Evolutionary conservation across 176 grass and related monocot genomes (phyloP).

Genomic region (Oryza rufipogon): DNA sequence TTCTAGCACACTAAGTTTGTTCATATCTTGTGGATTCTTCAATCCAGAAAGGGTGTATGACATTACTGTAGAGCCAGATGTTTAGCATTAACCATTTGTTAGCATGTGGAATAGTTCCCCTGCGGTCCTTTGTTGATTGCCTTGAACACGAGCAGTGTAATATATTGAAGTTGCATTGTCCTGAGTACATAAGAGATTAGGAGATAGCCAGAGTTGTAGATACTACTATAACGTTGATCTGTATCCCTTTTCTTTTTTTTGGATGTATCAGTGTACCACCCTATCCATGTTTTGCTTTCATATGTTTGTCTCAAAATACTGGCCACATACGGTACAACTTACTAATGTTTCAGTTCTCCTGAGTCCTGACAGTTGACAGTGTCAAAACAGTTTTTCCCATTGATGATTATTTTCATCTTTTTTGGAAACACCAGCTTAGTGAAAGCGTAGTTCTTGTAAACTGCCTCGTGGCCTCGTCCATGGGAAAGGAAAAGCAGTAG

Average conservation of each 20-base stretch:
- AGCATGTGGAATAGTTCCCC: background rate
- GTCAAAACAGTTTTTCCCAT: background rate
- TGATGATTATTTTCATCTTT: background rate
- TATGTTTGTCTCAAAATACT: background rate
- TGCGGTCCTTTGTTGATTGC: background rate
- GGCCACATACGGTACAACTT: background rate
- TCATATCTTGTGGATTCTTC: slow-evolving; percentile 3
- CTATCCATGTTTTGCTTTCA: background rate
- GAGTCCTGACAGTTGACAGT: background rate
- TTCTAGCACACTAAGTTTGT: slow-evolving; percentile 13
- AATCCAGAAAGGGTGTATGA: background rate
- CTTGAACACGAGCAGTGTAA: background rate
- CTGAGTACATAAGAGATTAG: slow-evolving; percentile 33
- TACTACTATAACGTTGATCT: slow-evolving; percentile 15
- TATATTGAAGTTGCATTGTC: background rate
- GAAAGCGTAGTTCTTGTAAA: too few relatives aligned
- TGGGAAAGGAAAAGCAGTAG: too few relatives aligned
- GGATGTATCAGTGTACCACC: too few relatives aligned
- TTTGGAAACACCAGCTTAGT: too few relatives aligned
- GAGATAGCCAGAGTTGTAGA: slow-evolving; percentile 13
- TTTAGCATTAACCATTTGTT: slow-evolving; percentile 33
- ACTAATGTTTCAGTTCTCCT: background rate
- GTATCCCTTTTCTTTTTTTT: background rate
- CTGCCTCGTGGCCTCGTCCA: too few relatives aligned
- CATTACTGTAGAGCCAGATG: slow-evolving; percentile 29